Base-by-base conservation (phyloP, 2,329 filamentous ascomycete species). In the Cercospora sp. region DNA sequence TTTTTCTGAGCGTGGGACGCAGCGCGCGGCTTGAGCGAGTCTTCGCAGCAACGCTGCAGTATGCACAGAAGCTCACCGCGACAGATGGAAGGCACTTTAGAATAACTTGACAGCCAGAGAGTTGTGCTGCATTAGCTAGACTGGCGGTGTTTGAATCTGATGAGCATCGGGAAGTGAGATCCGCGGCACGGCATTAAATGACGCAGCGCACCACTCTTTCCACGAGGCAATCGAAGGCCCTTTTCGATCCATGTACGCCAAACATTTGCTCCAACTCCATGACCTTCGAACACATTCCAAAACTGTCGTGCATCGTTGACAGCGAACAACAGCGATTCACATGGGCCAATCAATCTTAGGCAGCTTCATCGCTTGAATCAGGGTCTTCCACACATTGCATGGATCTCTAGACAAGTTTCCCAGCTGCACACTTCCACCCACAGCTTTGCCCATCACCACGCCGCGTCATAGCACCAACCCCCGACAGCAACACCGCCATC, bases 281-380 rank as follows among this genome's bases (percentile, higher is more conserved):
- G 49, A n/a, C 7, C 49, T 53, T 53, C 49, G 49, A 53, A 53
- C 21, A n/a, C 49, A 53, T 53, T 53, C 49, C 24, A 53, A 28
- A 53, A 30, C 49, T 26, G 49, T 28, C 49, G 49, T 53, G 49
- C 26, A 53, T 53, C 21, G 21, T 28, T 53, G 13, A 53, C 49
- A 53, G 21, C 24, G 49, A 51, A 59, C 55, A 21, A n/a, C 55
- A 59, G 55, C 55, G 28, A 12, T 59, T 32, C 55, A 49, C 21
- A 45, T n/a, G 18, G 60, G 21, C 37, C 60, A 43, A 62, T 62
- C 60, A 34, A 28, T 45, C 24, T 45, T 3, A 24, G 28, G 55
- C 55, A 59, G 55, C 55, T 37, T 59, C 55, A 59, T 59, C 55
- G 32, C 55, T 24, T 59, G 55, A 62, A 62, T 62, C 60, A 62